Evolutionary conservation across 306 rosid genomes (phyloP).

Genomic region (Senna siamea): DNA sequence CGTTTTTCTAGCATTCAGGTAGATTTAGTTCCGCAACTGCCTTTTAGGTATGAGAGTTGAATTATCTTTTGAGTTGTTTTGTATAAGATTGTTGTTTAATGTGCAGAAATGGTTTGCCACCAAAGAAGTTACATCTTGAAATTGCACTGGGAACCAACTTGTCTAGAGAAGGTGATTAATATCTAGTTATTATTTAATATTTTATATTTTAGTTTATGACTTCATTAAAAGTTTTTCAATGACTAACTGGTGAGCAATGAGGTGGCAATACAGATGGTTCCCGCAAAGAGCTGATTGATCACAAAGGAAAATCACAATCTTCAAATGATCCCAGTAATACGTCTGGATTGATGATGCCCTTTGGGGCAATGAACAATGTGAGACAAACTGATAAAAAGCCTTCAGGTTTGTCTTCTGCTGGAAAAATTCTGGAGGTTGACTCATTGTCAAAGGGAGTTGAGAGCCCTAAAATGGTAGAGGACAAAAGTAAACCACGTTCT

Average conservation of each 20-base stretch:
- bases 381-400: conserved; percentile 61
- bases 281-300: conserved; percentile 68
- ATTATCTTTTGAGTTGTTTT: conserved; percentile 36
- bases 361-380: conserved; percentile 63
- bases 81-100: conserved; percentile 37
- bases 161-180: conserved; percentile 74
- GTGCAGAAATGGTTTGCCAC: conserved; percentile 90
- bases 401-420: conserved; percentile 57
- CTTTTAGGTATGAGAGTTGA: conserved; percentile 24
- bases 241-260: conserved; percentile 37
- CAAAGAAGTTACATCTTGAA: conserved; percentile 97
- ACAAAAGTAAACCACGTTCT: conserved; percentile 49
- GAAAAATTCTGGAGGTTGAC: conserved; percentile 64
- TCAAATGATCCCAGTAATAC: conserved; percentile 59
- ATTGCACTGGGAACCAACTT: conserved; percentile 82
- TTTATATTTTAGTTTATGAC: not conserved
- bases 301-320: conserved; percentile 73
- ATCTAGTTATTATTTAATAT: conserved; percentile 2
- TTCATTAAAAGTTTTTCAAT: conserved; percentile 12
- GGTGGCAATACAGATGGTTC: conserved; percentile 64
- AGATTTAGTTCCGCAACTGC: conserved; percentile 27
- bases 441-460: conserved; percentile 66
- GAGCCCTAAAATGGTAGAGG: conserved; percentile 60
- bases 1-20: conserved; percentile 98
- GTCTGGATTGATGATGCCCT: conserved; percentile 64